These are phyloP conservation scores for Heliamphora exappendiculata DNA, from an alignment of 148 eudicot species.

Conservation along the genomic window DNA sequence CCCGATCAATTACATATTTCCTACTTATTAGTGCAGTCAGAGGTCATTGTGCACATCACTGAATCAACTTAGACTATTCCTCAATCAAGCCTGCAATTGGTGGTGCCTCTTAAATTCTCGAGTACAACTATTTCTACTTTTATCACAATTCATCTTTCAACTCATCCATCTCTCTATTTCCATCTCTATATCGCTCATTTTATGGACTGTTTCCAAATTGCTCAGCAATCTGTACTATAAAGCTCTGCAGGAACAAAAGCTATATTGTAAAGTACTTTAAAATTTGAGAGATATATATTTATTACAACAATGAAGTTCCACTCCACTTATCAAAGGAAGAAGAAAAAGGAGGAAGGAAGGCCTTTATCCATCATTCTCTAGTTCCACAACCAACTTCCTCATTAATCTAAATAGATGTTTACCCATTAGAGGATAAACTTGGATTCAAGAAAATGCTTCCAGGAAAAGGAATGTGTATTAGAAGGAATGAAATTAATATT, in stretches of 20 bases:
- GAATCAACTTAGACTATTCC: neutral
- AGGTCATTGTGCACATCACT: neutral
- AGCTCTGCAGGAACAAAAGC: neutral
- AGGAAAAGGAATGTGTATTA: neutral
- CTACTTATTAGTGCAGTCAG: neutral
- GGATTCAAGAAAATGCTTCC: neutral
- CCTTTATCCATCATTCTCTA: neutral
- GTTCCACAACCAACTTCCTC: neutral
- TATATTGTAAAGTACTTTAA: neutral
- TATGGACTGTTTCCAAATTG: neutral
- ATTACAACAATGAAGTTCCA: neutral
- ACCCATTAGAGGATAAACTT: neutral
- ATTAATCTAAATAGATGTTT: neutral
- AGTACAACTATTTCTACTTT: neutral
- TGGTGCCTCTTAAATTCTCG: neutral
- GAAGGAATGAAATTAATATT: neutral
- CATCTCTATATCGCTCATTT: neutral
- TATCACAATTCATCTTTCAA: neutral
- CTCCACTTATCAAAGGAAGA: conserved; percentile 2
- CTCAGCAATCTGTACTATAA: neutral
- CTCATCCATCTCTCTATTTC: neutral
- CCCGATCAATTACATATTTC: neutral
- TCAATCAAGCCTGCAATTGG: neutral
- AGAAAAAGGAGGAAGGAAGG: too few relatives aligned
- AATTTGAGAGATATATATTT: neutral